Conservation (phyloP, 2,329 filamentous ascomycete species). For the Coleophoma crateriformis region DNA sequence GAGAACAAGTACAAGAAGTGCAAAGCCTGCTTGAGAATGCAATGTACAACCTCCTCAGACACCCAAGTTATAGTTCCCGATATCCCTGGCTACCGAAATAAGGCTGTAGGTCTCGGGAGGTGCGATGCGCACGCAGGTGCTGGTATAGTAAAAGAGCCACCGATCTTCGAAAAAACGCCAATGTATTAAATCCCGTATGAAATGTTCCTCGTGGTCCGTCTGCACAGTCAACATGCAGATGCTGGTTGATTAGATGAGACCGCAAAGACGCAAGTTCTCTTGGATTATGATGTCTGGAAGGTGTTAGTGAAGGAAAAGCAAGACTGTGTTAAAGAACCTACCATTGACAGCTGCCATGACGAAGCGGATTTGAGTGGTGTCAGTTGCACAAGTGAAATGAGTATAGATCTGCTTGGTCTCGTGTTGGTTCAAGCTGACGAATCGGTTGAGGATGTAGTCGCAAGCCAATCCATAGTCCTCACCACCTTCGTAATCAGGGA, state of each 20-base stretch:
- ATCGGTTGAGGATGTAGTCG: conserved; percentile 98
- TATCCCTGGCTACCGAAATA: neutral
- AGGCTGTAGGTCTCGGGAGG: neutral
- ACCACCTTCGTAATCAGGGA: conserved; percentile 89
- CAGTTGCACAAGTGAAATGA: conserved; percentile 97
- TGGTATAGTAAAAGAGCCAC: conserved; percentile 24
- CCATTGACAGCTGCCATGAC: conserved; percentile 99
- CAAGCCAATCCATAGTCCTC: conserved; percentile 94
- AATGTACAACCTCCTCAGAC: neutral
- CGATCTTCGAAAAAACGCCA: conserved; percentile 25
- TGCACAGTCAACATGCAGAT: conserved; percentile 6
- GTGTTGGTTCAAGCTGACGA: conserved; percentile 97
- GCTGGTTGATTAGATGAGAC: conserved; percentile 67
- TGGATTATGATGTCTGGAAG: conserved; percentile 95
- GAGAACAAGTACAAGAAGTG: conserved; percentile 14
- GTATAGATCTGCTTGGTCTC: conserved; percentile 99
- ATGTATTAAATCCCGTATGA: conserved; percentile 14
- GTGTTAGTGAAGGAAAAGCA: conserved; percentile 33
- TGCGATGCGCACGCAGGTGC: conserved; percentile 15
- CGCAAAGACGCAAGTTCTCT: conserved; percentile 95
- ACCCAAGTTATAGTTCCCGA: too few relatives aligned
- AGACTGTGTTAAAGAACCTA: conserved; percentile 39
- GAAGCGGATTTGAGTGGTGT: conserved; percentile 98
- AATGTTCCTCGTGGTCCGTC: conserved; percentile 7
- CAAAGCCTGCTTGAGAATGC: neutral